These are phyloP conservation scores for Sordaria brevicollis DNA, from an alignment of 495 filamentous ascomycete species.

Conservation along the genomic window DNA sequence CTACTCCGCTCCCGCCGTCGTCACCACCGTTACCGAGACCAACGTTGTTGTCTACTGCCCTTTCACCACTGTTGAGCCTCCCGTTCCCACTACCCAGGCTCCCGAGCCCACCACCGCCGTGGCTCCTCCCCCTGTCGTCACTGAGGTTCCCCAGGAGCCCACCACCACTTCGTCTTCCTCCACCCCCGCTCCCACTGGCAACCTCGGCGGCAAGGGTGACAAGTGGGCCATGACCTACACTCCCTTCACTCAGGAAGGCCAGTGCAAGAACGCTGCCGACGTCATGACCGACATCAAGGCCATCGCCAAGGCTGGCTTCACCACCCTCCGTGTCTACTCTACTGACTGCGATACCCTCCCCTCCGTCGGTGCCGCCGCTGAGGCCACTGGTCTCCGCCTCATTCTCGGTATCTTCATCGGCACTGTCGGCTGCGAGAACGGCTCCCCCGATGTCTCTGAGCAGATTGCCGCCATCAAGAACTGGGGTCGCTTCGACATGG, in stretches of 20 bases:
- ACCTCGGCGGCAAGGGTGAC: conserved; percentile 37
- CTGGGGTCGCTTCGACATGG: conserved; percentile 67
- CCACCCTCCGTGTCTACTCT: conserved; percentile 76
- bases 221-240: conserved; percentile 91
- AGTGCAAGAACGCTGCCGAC: conserved; percentile 56
- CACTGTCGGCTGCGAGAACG: conserved; percentile 43
- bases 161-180: conserved; percentile 14
- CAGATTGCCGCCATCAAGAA: conserved; percentile 62
- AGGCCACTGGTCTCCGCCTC: conserved; percentile 54
- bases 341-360: conserved; percentile 78
- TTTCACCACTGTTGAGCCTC: conserved; percentile 36
- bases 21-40: conserved; percentile 59
- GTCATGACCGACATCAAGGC: conserved; percentile 55
- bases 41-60: conserved; percentile 65
- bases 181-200: conserved; percentile 11
- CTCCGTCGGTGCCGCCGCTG: conserved; percentile 57
- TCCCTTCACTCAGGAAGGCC: conserved; percentile 52
- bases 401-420: conserved; percentile 83
- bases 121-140: conserved; percentile 6
- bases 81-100: conserved; percentile 1
- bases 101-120: conserved; percentile 11
- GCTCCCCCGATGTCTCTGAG: conserved; percentile 38
- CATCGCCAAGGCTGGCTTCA: conserved; percentile 69
- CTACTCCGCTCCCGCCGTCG: conserved; percentile 59
- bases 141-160: conserved; percentile 6